These are phyloP conservation scores for Epichloe festucae DNA, from an alignment of 2,329 filamentous ascomycete genomes.

Conservation along the genomic window DNA sequence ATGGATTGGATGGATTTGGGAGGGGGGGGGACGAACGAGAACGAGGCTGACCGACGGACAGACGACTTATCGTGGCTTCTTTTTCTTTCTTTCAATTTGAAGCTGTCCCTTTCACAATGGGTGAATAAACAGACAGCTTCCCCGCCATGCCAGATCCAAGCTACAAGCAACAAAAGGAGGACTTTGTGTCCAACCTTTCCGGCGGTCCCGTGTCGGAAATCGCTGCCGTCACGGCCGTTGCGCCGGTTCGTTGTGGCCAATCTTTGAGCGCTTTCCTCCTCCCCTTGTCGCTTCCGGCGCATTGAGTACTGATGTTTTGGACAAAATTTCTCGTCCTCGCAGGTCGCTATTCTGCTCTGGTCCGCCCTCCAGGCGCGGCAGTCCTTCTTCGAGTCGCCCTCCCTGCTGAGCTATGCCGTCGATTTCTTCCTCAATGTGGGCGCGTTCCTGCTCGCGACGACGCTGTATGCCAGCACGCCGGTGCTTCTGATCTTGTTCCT, in stretches of 20 bases:
- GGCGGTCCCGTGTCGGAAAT: slow-evolving; percentile 79
- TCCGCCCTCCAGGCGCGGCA: slow-evolving; percentile 75
- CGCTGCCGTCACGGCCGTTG: slow-evolving; percentile 71
- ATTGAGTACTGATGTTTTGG: neutral
- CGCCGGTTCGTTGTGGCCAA: slow-evolving; percentile 47
- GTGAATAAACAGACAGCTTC: neutral
- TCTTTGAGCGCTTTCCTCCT: neutral
- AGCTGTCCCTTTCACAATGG: neutral
- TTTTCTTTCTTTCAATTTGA: too few relatives aligned
- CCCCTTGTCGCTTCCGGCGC: neutral
- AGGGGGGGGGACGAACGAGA: too few relatives aligned
- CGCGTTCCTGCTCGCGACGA: slow-evolving; percentile 71
- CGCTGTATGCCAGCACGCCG: slow-evolving; percentile 66
- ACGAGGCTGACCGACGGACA: too few relatives aligned
- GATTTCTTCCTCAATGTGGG: slow-evolving; percentile 84
- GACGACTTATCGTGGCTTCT: too few relatives aligned
- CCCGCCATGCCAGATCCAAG: slow-evolving; percentile 30
- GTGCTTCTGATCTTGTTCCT: slow-evolving; percentile 64
- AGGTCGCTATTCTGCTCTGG: slow-evolving; percentile 80
- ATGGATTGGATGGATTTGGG: too few relatives aligned
- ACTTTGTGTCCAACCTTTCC: slow-evolving; percentile 83
- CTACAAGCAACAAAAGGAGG: slow-evolving; percentile 90
- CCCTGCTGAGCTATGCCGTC: slow-evolving; percentile 50
- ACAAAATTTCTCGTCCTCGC: neutral
- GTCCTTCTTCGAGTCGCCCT: slow-evolving; percentile 70